phyloP scores from a whole-genome alignment of 805 yeast genomes.

The Zygoascus bituminiphila region DNA sequence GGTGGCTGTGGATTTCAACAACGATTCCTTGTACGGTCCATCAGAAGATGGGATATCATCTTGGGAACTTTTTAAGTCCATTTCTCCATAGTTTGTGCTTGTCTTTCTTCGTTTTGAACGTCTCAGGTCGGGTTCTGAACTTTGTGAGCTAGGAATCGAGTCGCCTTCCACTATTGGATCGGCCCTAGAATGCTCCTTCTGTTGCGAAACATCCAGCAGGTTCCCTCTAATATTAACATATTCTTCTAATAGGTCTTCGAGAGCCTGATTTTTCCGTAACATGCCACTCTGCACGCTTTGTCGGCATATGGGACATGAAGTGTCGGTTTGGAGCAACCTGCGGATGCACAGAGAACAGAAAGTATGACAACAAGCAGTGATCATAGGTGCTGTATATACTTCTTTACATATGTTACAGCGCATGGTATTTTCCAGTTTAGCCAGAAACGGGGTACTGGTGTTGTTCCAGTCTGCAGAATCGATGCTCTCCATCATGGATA shows the following conservation, averaged over 20 bases:
- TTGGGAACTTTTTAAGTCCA: background rate
- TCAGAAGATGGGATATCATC: no score
- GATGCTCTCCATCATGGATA: conserved; percentile 27
- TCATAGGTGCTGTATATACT: conserved; percentile 65
- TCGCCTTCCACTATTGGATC: no score
- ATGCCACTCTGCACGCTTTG: conserved; percentile 61
- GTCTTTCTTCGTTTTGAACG: background rate
- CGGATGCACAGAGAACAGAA: conserved; percentile 86
- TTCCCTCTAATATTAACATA: conserved; percentile 3
- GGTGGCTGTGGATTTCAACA: no score
- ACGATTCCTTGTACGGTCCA: no score
- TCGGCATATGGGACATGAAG: conserved; percentile 72
- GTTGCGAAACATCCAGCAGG: background rate
- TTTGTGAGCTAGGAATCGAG: background rate
- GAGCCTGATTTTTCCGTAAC: conserved; percentile 52
- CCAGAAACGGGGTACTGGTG: conserved; percentile 47
- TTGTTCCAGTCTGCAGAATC: conserved; percentile 68
- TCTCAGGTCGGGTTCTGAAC: background rate
- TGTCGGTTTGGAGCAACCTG: conserved; percentile 49
- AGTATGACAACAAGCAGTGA: conserved; percentile 80
- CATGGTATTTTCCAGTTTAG: conserved; percentile 58
- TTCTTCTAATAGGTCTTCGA: conserved; percentile 60
- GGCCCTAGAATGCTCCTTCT: background rate
- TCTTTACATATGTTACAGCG: conserved; percentile 89
- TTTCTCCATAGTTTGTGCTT: background rate